Evolutionary conservation across 306 rosid genomes (phyloP), one percentile per base, ranked within the genome.

Genomic region (Quillaja saponaria): DNA sequence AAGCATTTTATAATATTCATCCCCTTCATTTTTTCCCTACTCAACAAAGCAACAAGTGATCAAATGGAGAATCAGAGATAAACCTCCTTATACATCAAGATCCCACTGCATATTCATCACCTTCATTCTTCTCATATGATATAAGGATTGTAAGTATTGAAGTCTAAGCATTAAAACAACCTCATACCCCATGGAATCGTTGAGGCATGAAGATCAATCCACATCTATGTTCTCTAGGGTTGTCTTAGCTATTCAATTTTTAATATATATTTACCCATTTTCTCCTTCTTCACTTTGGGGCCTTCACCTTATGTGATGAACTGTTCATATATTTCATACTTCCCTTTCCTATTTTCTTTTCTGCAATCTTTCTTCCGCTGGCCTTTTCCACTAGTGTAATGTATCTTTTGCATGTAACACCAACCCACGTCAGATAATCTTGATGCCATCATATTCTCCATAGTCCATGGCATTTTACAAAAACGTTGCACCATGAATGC

Each of bases 351-450:
- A 7, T 38, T 45, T 49, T 50, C 47, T 19, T 57, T 63, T 13
- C 6, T 21, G 58, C 20, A 33, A 48, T 63, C 61, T 46, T 61
- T 56, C 76, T 61, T 66, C 40, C 7, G 14, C 13, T 55, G 65
- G 51, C 61, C 61, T 34, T 49, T 45, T 9, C 51, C 58, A 34
- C 18, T 16, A 48, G 63, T 63, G 47, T 52, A 56, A 44, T 60
- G 61, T 58, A 39, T 66, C 52, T 81, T 64, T 54, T 49, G 71
- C 67, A 55, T 34, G 35, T 48, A 74, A 64, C 40, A 61, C 46
- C 49, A 77, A 42, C 55, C 49, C 48, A 76, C 65, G 45, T 49
- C 49, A 69, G 7, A 68, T 13, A 76, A 21, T 49, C 59, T 13
- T 63, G 49, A 62, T 49, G n/a, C 59, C 66, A 68, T 13, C 67